Evolutionary conservation across 352 stramenopile species (phyloP), one percentile per base, ranked within the genome.

Genomic region (Phytopythium sindhum): DNA sequence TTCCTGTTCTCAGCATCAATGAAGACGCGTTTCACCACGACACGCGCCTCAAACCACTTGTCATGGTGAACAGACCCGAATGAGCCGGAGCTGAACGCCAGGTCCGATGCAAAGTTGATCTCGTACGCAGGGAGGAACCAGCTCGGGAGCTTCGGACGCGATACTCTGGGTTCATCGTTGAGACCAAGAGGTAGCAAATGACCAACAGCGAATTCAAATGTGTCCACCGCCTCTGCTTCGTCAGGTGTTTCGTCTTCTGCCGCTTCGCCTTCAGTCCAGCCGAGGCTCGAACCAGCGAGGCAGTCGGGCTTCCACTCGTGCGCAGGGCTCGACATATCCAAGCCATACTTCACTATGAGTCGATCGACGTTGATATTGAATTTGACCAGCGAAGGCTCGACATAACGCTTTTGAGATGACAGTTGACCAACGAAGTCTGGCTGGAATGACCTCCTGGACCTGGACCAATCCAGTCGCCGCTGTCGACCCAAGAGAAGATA

Each of bases 51-150:
- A 12, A 77, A 67, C 67, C 70, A 77, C 41, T 69, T 74, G 0
- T 63, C 70, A n/a, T 65, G 42, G 23, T 69, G 67, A n/a, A 74
- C 70, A 14, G 64, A 47, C 1, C 56, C 67, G 31, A 77, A 77
- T 0, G 63, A 29, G 41, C 70, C 70, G 21, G 56, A 29, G 4
- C 51, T 39, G 42, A 77, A 65, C 21, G 50, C 53, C 21, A 62
- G 21, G 1, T 33, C 39, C 14, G 65, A 61, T 10, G 54, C 62
- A 41, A 67, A 62, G 15, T 67, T 52, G 2, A 77, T 56, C 39
- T 77, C 70, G 23, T 74, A 67, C 12, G 63, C 63, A 37, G 70
- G 61, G 35, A 77, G 61, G 28, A 77, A 77, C 70, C 70, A 77
- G 15, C 26, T 69, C 21, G 70, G 66, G 54, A 74, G 63, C 17